Base-by-base conservation (phyloP, 164 flowering plant species). In the Vitis labrusca region DNA sequence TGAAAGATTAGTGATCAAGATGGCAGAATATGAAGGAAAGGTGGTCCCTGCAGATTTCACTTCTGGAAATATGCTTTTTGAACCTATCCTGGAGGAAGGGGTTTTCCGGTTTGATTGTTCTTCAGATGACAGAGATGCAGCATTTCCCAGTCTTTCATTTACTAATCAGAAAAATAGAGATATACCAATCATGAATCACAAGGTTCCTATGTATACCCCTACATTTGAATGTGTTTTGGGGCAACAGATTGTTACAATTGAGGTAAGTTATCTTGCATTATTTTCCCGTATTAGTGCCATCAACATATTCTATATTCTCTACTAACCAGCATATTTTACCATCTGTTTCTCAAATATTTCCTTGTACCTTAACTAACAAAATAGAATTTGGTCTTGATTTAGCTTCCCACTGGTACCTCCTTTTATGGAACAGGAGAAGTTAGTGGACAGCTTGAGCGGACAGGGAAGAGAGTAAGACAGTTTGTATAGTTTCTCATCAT, bases 391-490 rank as follows among this genome's bases (percentile, higher is more conserved):
- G 37, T 60, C 55, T 49, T 68, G 51, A n/a, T 78, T 50, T 77
- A 91, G 98, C 84, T 94, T 77, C 96, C 98, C 49, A 66, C 44
- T 53, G 95, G 96, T 50, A 87, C 98, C 70, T 83, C 90, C 30
- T 83, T 92, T 32, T 94, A 94, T 79, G 98, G 98, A 74, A 91
- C 94, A 29, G 97, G 97, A 73, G 98, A 92, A 85, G 97, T 79
- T 65, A 86, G 97, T 78, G 98, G 98, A 53, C 88, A 76, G 76
- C 92, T 94, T 73, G 98, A 94, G 79, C 79, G 98, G 53, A 91
- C 98, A 8, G 98, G 97, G 61, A 92, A 85, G 70, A 87, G 93
- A 78, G 97, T 92, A 71, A 81, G 89, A 61, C 13, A 15, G 49
- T n/a, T 52, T 66, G 5, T 19, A 56, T 52, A 62, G 15, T 62